Evolutionary conservation across 2,329 filamentous ascomycete genomes (phyloP), one percentile per base, ranked within the genome.

Genomic region (Mariannaea sp.): DNA sequence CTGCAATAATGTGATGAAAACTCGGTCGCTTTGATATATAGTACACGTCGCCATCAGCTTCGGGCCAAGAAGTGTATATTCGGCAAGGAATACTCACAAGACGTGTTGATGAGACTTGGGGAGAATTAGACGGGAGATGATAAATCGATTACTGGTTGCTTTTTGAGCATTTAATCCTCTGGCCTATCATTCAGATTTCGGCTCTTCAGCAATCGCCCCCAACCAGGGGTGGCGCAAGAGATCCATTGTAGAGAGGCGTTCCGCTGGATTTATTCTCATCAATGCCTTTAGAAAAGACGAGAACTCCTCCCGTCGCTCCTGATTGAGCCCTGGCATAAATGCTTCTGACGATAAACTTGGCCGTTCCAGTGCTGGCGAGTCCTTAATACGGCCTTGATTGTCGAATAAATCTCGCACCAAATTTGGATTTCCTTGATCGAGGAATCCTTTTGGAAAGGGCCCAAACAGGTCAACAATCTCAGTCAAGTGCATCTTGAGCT

Each of bases 391-490:
- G 14, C 60, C 59, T 8, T 60, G 42, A 1, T 53, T 22, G 10
- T 49, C 26, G 13, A 63, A 63, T 3, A 50, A 7, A 0, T 49
- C 30, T 2, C 24, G 3, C 1, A 60, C 46, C 7, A 58, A 10
- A 7, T 58, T 33, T 8, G 26, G 30, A 7, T 60, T 45, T 13
- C 45, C 59, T 12, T 51, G 49, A 3, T 57, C 36, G 3, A 63
- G 46, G 1, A 63, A 32, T 4, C 36, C 19, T 20, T 32, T 55
- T 0, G 60, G 57, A 19, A 63, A 60, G 0, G 60, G 58, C 2
- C 60, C 54, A 30, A 59, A 57, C 4, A 61, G 43, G 27, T 58
- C 56, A n/a, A 59, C 38, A 20, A 61, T 58, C 49, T 62, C 56
- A 4, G 26, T 16, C 2, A 62, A 33, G n/a, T 61, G 60, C 40